phyloP scores from a whole-genome alignment of 179 eudicot genomes.

The Carnegiea gigantea region DNA sequence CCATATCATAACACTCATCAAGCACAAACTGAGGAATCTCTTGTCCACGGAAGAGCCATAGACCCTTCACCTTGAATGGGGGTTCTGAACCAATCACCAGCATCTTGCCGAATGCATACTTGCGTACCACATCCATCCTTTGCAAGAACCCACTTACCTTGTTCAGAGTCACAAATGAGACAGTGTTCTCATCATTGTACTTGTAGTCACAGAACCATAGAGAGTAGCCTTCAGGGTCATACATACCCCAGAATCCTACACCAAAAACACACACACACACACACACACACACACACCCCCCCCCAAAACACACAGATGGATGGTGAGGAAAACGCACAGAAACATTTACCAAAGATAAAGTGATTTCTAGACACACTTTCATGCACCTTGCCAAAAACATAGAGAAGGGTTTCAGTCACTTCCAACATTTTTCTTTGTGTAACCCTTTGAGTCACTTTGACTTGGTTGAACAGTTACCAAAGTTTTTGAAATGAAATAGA shows the following conservation, averaged over 20 bases:
- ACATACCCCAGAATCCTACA: constrained; percentile 94
- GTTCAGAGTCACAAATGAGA: constrained; percentile 74
- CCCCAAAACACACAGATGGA: no score
- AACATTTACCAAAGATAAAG: not conserved
- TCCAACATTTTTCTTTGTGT: no score
- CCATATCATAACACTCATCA: constrained; percentile 90
- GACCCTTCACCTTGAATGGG: constrained; percentile 83
- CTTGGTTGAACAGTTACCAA: no score
- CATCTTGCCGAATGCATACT: constrained; percentile 94
- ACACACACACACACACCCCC: no score
- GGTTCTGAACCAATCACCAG: constrained; percentile 61
- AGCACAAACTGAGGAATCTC: constrained; percentile 78
- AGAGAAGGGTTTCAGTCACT: no score
- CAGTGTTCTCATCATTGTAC: constrained; percentile 75
- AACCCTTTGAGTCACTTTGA: no score
- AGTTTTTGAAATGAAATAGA: no score
- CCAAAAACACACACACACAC: not conserved
- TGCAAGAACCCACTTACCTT: constrained; percentile 80
- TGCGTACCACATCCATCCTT: constrained; percentile 83
- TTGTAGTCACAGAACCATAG: constrained; percentile 90
- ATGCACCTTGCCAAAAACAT: not conserved
- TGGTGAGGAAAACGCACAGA: not conserved
- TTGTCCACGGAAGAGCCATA: constrained; percentile 86
- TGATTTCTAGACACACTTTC: not conserved
- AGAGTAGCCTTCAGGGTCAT: constrained; percentile 90